phyloP scores from a whole-genome alignment of 2,329 filamentous ascomycete species.

The Dactylellina cionopaga region DNA sequence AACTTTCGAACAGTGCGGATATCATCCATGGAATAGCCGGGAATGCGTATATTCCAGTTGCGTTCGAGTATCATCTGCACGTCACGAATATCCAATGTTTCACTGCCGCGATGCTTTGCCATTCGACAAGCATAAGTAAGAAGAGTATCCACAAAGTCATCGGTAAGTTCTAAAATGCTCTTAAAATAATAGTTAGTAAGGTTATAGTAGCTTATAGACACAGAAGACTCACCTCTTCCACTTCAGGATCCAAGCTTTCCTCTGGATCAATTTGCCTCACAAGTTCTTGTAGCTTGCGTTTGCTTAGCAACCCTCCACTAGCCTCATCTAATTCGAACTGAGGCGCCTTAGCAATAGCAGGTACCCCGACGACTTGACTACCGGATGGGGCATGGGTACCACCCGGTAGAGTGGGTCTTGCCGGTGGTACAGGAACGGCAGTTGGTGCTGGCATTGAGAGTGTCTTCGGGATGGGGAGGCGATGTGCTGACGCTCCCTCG shows the following conservation, averaged over 20 bases:
- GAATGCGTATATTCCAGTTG: slow-evolving; percentile 89
- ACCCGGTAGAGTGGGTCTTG: slow-evolving; percentile 82
- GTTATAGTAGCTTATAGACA: background rate
- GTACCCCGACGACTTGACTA: slow-evolving; percentile 86
- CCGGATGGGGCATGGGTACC: slow-evolving; percentile 75
- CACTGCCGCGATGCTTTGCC: slow-evolving; percentile 89
- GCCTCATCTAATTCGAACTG: slow-evolving; percentile 89
- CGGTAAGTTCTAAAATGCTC: slow-evolving; percentile 87
- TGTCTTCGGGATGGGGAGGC: slow-evolving; percentile 80
- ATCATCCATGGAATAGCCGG: slow-evolving; percentile 93
- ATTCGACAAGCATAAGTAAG: slow-evolving; percentile 87
- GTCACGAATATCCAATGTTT: slow-evolving; percentile 87
- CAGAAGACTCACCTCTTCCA: slow-evolving; percentile 80
- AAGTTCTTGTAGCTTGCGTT: slow-evolving; percentile 95
- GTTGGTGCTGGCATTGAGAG: slow-evolving; percentile 77
- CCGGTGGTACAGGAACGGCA: slow-evolving; percentile 76
- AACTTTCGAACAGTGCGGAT: slow-evolving; percentile 93
- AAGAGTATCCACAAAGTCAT: slow-evolving; percentile 94
- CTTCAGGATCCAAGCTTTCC: slow-evolving; percentile 85
- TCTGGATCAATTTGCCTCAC: slow-evolving; percentile 88
- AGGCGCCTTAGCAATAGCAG: slow-evolving; percentile 81
- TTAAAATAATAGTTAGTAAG: slow-evolving; percentile 60
- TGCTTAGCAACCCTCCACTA: slow-evolving; percentile 91
- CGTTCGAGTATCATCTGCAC: slow-evolving; percentile 84
- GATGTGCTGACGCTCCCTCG: slow-evolving; percentile 39